Conservation (phyloP, 257 asterid species). For the Cinchona pubescens region DNA sequence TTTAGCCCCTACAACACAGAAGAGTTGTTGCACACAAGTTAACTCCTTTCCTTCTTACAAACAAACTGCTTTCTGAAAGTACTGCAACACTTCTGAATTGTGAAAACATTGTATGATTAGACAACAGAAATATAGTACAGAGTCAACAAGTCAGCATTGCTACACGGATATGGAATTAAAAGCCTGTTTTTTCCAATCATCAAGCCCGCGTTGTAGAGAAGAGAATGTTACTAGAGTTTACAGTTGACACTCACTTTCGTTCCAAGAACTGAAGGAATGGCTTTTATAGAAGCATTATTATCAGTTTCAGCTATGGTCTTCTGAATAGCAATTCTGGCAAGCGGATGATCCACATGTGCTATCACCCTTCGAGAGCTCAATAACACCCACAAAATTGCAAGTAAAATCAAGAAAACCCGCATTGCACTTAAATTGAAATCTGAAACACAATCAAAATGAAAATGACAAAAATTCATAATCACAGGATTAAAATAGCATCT, state of each 20-base stretch:
- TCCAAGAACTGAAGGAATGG: slow-evolving; percentile 80
- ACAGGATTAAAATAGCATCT: neutral
- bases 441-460: slow-evolving; percentile 13
- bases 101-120: neutral
- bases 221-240: neutral
- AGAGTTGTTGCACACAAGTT: no score
- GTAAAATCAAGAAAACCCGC: slow-evolving; percentile 32
- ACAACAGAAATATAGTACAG: neutral
- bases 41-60: neutral
- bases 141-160: neutral
- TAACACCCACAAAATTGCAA: slow-evolving; percentile 50
- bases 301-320: slow-evolving; percentile 59
- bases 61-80: neutral
- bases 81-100: neutral
- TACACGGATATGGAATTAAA: neutral
- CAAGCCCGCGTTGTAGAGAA: neutral
- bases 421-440: slow-evolving; percentile 27
- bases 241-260: slow-evolving; percentile 40
- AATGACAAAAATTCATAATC: neutral
- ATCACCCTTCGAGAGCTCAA: slow-evolving; percentile 40
- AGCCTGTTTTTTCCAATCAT: neutral
- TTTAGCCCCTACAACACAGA: slow-evolving; percentile 39
- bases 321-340: slow-evolving; percentile 54
- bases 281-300: slow-evolving; percentile 51
- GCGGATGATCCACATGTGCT: slow-evolving; percentile 78